These are phyloP conservation scores for Poa annua DNA, from an alignment of 176 grass and related monocot genomes.

Conservation along the genomic window DNA sequence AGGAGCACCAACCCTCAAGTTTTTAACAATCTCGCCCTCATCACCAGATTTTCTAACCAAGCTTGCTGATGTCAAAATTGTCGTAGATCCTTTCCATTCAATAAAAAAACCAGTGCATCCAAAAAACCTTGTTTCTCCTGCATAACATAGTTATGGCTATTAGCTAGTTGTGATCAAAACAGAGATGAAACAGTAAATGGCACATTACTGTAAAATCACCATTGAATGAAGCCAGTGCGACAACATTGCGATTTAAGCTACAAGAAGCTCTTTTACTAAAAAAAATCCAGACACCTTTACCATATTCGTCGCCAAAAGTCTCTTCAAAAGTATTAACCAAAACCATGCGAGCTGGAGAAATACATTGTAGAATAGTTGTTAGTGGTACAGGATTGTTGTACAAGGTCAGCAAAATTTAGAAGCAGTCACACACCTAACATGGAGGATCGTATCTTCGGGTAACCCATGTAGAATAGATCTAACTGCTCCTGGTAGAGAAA, in stretches of 20 bases:
- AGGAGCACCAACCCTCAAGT: no score
- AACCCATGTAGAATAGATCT: no score
- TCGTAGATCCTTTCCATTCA: no score
- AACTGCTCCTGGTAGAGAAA: no score
- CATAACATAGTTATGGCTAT: background rate
- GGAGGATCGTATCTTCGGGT: no score
- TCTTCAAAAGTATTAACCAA: no score
- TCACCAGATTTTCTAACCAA: constrained; percentile 20
- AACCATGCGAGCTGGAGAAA: background rate
- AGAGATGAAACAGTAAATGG: background rate
- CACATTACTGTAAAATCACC: constrained; percentile 11
- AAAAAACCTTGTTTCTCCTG: background rate
- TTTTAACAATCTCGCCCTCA: background rate
- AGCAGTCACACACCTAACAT: background rate
- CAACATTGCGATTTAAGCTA: no score
- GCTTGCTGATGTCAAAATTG: background rate
- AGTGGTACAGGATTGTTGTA: background rate
- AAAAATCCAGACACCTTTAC: no score
- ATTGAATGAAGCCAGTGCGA: no score
- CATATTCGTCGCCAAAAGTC: no score
- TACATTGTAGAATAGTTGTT: background rate
- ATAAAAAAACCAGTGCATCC: no score
- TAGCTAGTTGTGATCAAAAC: background rate
- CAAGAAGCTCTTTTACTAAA: no score
- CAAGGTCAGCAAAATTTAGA: background rate